Evolutionary conservation across 805 yeast species (phyloP).

Genomic region (Groenewaldozyma salmanticensis): DNA sequence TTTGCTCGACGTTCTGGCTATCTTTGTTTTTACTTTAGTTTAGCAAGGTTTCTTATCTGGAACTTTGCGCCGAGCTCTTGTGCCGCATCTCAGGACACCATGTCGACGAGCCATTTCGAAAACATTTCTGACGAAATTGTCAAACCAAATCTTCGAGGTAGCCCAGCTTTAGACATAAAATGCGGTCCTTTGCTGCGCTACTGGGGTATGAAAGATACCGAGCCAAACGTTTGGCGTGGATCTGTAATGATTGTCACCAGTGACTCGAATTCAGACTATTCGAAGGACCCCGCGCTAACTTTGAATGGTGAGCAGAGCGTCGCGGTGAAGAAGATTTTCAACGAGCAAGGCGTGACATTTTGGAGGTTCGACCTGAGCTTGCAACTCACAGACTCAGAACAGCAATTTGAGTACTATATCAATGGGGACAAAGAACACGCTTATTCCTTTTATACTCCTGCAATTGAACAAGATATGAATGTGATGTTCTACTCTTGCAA

Average conservation of each 20-base stretch:
- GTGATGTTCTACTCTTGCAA: slow-evolving; percentile 80
- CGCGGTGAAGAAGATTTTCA: slow-evolving; percentile 33
- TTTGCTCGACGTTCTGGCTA: too few relatives aligned
- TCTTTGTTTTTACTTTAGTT: too few relatives aligned
- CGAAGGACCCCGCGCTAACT: slow-evolving; percentile 24
- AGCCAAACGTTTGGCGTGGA: slow-evolving; percentile 49
- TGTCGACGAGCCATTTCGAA: slow-evolving; percentile 1
- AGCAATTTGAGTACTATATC: slow-evolving; percentile 52
- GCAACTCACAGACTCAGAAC: slow-evolving; percentile 40
- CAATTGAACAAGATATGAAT: slow-evolving; percentile 59
- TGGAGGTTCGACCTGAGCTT: slow-evolving; percentile 57
- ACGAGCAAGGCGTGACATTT: slow-evolving; percentile 42
- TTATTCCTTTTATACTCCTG: slow-evolving; percentile 64
- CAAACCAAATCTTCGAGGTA: slow-evolving; percentile 8
- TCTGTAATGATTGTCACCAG: slow-evolving; percentile 55
- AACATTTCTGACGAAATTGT: not conserved
- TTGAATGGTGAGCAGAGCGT: slow-evolving; percentile 3
- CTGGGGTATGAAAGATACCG: slow-evolving; percentile 49
- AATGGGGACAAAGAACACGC: slow-evolving; percentile 35
- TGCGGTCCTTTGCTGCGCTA: slow-evolving; percentile 70
- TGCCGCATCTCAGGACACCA: too few relatives aligned
- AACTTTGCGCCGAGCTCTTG: too few relatives aligned
- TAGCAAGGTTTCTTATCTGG: too few relatives aligned
- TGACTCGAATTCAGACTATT: slow-evolving; percentile 26
- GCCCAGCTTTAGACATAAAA: slow-evolving; percentile 18